A percentile compares a stretch with the other conserved stretches of the same genome.
phyloP scores from a whole-genome alignment of 257 asterid genomes.

The Eucommia ulmoides region DNA sequence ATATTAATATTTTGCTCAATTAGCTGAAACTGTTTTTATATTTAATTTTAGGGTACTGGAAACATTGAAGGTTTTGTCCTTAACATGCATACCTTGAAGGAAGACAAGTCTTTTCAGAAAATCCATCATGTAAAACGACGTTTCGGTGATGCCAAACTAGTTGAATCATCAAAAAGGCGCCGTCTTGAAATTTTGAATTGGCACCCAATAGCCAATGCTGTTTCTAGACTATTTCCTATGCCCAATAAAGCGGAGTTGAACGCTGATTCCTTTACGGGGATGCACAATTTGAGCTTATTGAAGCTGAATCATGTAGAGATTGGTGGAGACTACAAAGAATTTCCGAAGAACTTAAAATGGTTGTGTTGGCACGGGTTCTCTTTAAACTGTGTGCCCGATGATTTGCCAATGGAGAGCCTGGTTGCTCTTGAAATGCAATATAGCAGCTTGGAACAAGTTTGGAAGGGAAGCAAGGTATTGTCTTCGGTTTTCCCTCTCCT shows the following conservation, averaged over 20 bases:
- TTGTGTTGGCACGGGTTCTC: slow-evolving; percentile 7
- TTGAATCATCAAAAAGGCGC: too few species aligned
- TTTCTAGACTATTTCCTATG: not conserved
- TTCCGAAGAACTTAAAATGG: slow-evolving; percentile 13
- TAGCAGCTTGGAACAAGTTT: slow-evolving; percentile 10
- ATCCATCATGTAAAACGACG: slow-evolving; percentile 4
- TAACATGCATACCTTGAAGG: slow-evolving; percentile 2
- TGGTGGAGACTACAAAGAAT: slow-evolving; percentile 6
- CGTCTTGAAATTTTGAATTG: not conserved
- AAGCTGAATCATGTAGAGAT: slow-evolving; percentile 8
- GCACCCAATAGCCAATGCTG: not conserved
- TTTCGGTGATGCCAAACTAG: too few species aligned
- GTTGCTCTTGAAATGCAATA: slow-evolving; percentile 12
- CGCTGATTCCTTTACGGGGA: slow-evolving; percentile 4
- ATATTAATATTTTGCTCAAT: not conserved
- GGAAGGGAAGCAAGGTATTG: slow-evolving; percentile 12
- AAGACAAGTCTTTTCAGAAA: slow-evolving; percentile 1
- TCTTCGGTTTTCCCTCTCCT: not conserved
- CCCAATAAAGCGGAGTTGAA: slow-evolving; percentile 5
- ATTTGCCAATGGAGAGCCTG: slow-evolving; percentile 7
- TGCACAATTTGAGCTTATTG: slow-evolving; percentile 6
- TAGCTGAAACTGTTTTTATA: not conserved
- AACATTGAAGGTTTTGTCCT: slow-evolving; percentile 8
- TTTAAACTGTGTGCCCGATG: slow-evolving; percentile 4
- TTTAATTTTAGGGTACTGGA: slow-evolving; percentile 5